These are phyloP conservation scores for Zygosaccharomyces kombuchaensis DNA, from an alignment of 805 yeast species.

Conservation along the genomic window DNA sequence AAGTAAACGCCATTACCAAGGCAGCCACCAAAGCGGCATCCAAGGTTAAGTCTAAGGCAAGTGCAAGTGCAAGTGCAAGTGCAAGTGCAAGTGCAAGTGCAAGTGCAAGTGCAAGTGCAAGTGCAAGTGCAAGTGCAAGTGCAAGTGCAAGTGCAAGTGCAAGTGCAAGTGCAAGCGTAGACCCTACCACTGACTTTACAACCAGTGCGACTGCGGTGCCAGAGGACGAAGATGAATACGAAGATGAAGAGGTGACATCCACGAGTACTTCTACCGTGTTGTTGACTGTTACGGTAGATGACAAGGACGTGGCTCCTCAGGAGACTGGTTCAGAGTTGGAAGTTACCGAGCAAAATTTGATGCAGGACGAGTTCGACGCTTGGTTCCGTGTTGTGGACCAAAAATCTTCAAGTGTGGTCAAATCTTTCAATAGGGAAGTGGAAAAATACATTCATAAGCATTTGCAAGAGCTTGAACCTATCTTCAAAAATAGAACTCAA, in stretches of 20 bases:
- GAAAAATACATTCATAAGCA: constrained; percentile 28
- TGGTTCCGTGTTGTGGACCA: constrained; percentile 38
- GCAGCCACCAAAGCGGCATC: not conserved
- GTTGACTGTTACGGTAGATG: constrained; percentile 17
- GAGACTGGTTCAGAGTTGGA: constrained; percentile 13
- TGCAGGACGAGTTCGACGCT: constrained; percentile 36
- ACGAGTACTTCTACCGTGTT: constrained; percentile 22
- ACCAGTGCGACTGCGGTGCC: constrained; percentile 4
- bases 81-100: constrained; percentile 3
- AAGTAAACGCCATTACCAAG: not conserved
- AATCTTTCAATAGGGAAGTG: constrained; percentile 39
- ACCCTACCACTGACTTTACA: not conserved
- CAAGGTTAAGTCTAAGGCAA: not conserved
- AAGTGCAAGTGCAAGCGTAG: not conserved
- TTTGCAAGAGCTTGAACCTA: constrained; percentile 28
- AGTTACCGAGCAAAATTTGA: constrained; percentile 21
- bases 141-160: constrained; percentile 1
- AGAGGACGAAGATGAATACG: constrained; percentile 11
- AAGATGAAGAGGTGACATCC: constrained; percentile 14
- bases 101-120: not conserved
- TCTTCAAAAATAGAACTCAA: constrained; percentile 36
- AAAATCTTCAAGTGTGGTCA: constrained; percentile 38
- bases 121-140: constrained; percentile 1
- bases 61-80: constrained; percentile 3
- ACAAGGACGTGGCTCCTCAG: constrained; percentile 8